phyloP scores from a whole-genome alignment of 345 rosid genomes.

The Hypericum androsaemum region DNA sequence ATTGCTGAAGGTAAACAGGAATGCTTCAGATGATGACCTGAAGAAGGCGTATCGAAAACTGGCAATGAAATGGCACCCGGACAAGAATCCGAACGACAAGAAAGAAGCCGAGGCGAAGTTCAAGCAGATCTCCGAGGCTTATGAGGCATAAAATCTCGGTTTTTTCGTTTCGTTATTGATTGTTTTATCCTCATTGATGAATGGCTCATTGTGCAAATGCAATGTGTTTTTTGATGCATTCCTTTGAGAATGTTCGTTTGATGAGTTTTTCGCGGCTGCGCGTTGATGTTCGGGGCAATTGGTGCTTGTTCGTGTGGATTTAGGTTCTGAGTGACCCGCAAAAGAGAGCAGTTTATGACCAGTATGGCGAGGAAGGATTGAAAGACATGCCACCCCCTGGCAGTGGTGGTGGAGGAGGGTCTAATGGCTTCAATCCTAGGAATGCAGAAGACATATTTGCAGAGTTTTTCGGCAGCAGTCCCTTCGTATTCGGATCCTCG shows the following conservation, averaged over 20 bases:
- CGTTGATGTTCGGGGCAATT: too few relatives aligned
- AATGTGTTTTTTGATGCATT: neutral
- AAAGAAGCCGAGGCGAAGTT: conserved; percentile 89
- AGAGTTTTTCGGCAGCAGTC: conserved; percentile 87
- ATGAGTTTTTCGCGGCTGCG: neutral
- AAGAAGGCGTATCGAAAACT: conserved; percentile 79
- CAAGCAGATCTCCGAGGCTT: conserved; percentile 94
- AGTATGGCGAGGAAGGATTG: conserved; percentile 86
- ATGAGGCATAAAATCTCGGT: conserved; percentile 44
- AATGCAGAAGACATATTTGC: conserved; percentile 95
- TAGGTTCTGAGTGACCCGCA: conserved; percentile 91
- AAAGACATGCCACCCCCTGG: conserved; percentile 68
- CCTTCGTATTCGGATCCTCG: conserved; percentile 68
- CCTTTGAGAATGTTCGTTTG: neutral
- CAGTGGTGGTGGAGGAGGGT: conserved; percentile 33
- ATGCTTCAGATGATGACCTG: conserved; percentile 82
- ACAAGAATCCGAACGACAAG: conserved; percentile 73
- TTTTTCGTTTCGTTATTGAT: neutral
- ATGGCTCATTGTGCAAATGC: neutral
- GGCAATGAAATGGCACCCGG: conserved; percentile 99
- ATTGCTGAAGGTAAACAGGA: conserved; percentile 58
- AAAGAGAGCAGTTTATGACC: conserved; percentile 67
- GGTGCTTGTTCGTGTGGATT: conserved; percentile 6
- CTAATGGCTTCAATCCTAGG: conserved; percentile 75
- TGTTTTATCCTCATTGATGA: neutral